phyloP scores from a whole-genome alignment of 2,329 filamentous ascomycete species.

The Penicillium glabrum region DNA sequence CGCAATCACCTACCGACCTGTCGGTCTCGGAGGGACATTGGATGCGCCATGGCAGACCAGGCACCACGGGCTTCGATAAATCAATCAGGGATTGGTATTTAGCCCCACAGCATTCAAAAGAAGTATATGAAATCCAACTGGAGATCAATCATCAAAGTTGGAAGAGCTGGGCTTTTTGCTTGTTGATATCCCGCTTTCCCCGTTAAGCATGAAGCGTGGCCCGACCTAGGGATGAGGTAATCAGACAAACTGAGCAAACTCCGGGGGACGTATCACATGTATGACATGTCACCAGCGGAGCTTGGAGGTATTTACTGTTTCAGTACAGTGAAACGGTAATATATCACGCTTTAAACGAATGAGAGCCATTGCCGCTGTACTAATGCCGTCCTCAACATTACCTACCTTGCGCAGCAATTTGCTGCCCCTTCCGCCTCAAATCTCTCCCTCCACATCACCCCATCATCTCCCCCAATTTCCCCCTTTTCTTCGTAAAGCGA shows the following conservation, averaged over 20 bases:
- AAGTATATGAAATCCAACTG: background rate
- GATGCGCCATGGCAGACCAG: conserved; percentile 51
- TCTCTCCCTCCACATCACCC: conserved; percentile 16
- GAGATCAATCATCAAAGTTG: background rate
- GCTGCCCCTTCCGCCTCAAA: conserved; percentile 20
- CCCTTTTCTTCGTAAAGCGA: conserved; percentile 40
- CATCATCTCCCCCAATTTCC: conserved; percentile 14
- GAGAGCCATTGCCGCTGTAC: background rate
- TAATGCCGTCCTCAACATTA: background rate
- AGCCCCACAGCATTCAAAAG: background rate
- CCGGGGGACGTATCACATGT: background rate
- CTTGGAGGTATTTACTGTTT: background rate
- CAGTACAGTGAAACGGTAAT: background rate
- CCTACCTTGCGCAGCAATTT: background rate
- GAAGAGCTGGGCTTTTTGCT: background rate
- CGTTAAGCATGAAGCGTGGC: conserved; percentile 1
- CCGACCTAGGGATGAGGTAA: background rate
- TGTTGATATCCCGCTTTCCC: conserved; percentile 3
- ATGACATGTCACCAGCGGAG: background rate
- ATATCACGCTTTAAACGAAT: background rate
- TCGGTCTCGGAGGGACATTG: conserved; percentile 66
- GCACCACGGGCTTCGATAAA: conserved; percentile 10
- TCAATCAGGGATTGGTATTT: background rate
- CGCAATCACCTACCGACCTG: conserved; percentile 62
- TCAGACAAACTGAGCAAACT: background rate